Evolutionary conservation across 805 yeast genomes (phyloP).

Genomic region (Sugiyamaella smithiae): DNA sequence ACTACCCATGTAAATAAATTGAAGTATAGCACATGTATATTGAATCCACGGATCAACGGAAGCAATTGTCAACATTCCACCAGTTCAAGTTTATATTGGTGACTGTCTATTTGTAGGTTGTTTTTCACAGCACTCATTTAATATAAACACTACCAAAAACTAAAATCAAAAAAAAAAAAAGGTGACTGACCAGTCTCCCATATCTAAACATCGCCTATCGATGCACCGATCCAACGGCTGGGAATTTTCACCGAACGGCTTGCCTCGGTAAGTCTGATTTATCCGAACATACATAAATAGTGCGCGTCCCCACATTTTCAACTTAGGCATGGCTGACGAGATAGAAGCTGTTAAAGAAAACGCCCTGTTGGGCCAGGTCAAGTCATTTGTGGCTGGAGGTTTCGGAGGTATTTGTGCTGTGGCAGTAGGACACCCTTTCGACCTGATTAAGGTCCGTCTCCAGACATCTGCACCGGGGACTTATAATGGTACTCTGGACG

Average conservation of each 20-base stretch:
- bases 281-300: no score
- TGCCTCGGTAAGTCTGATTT: not conserved
- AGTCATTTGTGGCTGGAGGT: slow-evolving; percentile 90
- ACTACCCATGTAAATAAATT: no score
- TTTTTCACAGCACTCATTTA: no score
- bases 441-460: slow-evolving; percentile 83
- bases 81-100: no score
- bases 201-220: no score
- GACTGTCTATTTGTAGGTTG: no score
- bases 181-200: no score
- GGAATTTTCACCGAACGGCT: slow-evolving; percentile 1
- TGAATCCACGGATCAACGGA: not conserved
- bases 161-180: no score
- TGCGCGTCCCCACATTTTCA: no score
- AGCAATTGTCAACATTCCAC: not conserved
- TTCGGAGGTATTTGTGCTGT: slow-evolving; percentile 97
- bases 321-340: slow-evolving; percentile 28
- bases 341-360: slow-evolving; percentile 22
- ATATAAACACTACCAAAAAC: no score
- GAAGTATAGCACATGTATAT: no score
- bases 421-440: slow-evolving; percentile 94
- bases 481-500: slow-evolving; percentile 58
- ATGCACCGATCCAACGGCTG: no score
- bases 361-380: slow-evolving; percentile 64
- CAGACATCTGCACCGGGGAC: slow-evolving; percentile 70